Percentiles rank a stretch among this genome's conserved stretches.
These are phyloP conservation scores for Trichoderma parareesei DNA, from an alignment of 495 filamentous ascomycete genomes.

Conservation along the genomic window DNA sequence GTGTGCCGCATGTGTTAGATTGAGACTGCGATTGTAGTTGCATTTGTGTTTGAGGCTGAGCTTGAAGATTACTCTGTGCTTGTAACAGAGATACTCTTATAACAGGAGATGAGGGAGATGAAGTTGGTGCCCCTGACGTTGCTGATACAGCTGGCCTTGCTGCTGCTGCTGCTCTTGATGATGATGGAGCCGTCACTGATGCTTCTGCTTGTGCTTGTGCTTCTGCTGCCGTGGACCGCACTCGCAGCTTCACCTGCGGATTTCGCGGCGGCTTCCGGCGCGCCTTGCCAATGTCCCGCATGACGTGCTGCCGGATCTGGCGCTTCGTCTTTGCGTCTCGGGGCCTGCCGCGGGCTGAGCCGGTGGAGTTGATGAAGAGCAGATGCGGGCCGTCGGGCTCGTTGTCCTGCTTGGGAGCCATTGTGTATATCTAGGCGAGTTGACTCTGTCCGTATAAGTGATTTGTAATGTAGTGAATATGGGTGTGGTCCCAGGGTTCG, in stretches of 20 bases:
- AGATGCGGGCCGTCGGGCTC: neutral
- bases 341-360: neutral
- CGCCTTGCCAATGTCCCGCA: neutral
- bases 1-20: neutral
- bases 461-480: neutral
- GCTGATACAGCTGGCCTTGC: too few species aligned
- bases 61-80: too few species aligned
- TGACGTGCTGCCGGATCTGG: neutral
- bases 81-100: too few species aligned
- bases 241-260: neutral
- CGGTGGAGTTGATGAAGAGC: neutral
- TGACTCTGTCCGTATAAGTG: neutral
- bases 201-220: neutral
- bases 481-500: neutral
- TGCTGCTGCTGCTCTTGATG: too few species aligned
- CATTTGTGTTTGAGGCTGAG: too few species aligned
- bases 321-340: neutral
- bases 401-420: neutral
- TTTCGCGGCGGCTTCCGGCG: constrained; percentile 1
- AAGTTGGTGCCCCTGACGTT: neutral
- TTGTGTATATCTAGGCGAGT: neutral
- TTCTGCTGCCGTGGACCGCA: neutral
- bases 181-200: too few species aligned
- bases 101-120: neutral
- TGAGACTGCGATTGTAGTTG: neutral